Evolutionary conservation across 2,329 filamentous ascomycete genomes (phyloP).

Genomic region (Aspergillus unguis): DNA sequence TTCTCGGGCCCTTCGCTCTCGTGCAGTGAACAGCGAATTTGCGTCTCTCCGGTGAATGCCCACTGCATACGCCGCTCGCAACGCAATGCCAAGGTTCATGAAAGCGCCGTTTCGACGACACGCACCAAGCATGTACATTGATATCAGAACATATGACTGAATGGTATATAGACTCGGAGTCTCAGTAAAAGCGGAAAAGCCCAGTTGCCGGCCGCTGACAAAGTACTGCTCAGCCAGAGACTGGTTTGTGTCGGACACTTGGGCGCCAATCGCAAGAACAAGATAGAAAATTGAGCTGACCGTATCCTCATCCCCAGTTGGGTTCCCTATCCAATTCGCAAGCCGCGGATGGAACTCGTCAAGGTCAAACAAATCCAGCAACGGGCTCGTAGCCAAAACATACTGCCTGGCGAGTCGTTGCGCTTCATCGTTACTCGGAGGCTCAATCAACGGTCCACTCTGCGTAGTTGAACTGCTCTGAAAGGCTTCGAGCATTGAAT

Average conservation of each 20-base stretch:
- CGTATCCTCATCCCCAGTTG: conserved; percentile 38
- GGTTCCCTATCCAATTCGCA: conserved; percentile 38
- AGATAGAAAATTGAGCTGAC: conserved; percentile 50
- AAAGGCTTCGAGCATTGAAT: conserved; percentile 44
- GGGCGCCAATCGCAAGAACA: conserved; percentile 50
- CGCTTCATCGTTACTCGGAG: conserved; percentile 40
- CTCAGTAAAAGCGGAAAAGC: conserved; percentile 47
- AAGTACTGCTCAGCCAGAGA: conserved; percentile 48
- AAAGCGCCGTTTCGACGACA: conserved; percentile 54
- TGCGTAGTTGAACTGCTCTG: conserved; percentile 30
- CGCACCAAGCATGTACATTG: conserved; percentile 51
- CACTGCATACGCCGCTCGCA: conserved; percentile 52
- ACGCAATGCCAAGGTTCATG: conserved; percentile 51
- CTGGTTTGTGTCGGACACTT: conserved; percentile 41
- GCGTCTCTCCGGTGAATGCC: conserved; percentile 53
- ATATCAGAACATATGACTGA: conserved; percentile 51
- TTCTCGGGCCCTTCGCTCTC: conserved; percentile 43
- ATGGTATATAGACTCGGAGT: conserved; percentile 51
- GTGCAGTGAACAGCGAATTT: conserved; percentile 48
- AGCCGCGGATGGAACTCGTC: conserved; percentile 42
- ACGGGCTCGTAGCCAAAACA: conserved; percentile 45
- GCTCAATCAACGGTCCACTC: conserved; percentile 25
- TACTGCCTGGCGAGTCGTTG: conserved; percentile 44
- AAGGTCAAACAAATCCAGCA: conserved; percentile 50
- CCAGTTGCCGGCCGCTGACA: conserved; percentile 43